These are phyloP conservation scores for Saturnispora galanensis DNA, from an alignment of 805 yeast genomes.

Conservation along the genomic window DNA sequence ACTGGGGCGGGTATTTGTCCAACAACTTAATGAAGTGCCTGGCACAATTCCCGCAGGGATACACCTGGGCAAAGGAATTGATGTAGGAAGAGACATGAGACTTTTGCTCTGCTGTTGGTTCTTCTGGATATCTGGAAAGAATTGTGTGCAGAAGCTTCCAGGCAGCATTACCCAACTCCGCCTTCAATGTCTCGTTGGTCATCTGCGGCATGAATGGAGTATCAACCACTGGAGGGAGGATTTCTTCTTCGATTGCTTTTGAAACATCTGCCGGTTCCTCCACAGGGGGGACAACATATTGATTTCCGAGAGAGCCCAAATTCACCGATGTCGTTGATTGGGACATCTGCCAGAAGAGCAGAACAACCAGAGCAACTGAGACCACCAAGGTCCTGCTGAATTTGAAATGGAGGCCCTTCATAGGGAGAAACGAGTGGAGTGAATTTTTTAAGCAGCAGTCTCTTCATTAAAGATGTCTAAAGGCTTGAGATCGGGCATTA, in stretches of 20 bases:
- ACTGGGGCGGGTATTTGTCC: slow-evolving; percentile 74
- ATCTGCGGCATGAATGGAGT: slow-evolving; percentile 78
- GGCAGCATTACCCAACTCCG: slow-evolving; percentile 81
- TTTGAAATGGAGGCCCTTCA: neutral
- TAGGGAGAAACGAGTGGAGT: neutral
- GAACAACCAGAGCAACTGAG: neutral
- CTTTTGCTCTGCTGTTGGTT: slow-evolving; percentile 56
- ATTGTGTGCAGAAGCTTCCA: slow-evolving; percentile 92
- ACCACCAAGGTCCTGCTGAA: neutral
- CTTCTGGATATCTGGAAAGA: slow-evolving; percentile 83
- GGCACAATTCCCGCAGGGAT: slow-evolving; percentile 97
- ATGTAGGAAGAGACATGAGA: slow-evolving; percentile 56
- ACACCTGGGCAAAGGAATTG: slow-evolving; percentile 74
- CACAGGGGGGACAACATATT: no score
- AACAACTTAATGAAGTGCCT: slow-evolving; percentile 72
- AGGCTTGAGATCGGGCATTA: slow-evolving; percentile 22
- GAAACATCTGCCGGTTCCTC: neutral
- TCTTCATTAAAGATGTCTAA: neutral
- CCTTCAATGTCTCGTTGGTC: slow-evolving; percentile 61
- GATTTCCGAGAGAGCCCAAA: no score
- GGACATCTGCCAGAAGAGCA: slow-evolving; percentile 4
- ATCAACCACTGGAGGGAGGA: neutral
- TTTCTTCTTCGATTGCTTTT: neutral
- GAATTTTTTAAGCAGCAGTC: no score
- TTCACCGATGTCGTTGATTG: neutral